These are phyloP conservation scores for Kuraishia cidri DNA, from an alignment of 805 yeast genomes.

Conservation along the genomic window DNA sequence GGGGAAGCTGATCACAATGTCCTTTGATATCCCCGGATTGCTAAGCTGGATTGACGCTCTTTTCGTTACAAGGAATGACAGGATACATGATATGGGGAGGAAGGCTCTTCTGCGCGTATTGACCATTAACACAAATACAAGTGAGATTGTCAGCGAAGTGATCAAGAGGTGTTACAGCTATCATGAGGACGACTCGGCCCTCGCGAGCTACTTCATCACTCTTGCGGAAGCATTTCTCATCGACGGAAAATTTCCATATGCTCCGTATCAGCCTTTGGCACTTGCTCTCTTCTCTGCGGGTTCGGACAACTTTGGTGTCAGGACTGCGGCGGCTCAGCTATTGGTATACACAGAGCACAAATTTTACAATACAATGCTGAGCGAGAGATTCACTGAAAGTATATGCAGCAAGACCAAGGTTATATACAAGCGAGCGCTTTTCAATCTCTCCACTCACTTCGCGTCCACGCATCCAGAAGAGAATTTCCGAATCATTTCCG, in stretches of 20 bases:
- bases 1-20: constrained; percentile 41
- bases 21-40: constrained; percentile 63
- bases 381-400: constrained; percentile 57
- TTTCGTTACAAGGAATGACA: constrained; percentile 48
- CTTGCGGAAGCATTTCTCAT: constrained; percentile 56
- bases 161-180: constrained; percentile 65
- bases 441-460: constrained; percentile 67
- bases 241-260: constrained; percentile 35
- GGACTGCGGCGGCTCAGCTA: constrained; percentile 68
- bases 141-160: constrained; percentile 46
- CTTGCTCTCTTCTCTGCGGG: constrained; percentile 76
- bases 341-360: constrained; percentile 57
- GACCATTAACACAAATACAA: constrained; percentile 44
- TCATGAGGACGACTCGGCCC: constrained; percentile 36
- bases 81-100: constrained; percentile 53
- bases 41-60: constrained; percentile 78
- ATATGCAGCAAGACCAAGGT: constrained; percentile 70
- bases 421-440: constrained; percentile 80
- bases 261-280: constrained; percentile 62
- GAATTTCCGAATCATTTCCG: constrained; percentile 56
- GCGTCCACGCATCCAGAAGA: constrained; percentile 55
- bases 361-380: constrained; percentile 41
- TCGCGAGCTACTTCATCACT: constrained; percentile 63
- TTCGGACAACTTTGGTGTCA: constrained; percentile 54
- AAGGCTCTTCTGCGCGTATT: constrained; percentile 65